Conservation (phyloP, 345 rosid species). For the Boechera divaricarpa region DNA sequence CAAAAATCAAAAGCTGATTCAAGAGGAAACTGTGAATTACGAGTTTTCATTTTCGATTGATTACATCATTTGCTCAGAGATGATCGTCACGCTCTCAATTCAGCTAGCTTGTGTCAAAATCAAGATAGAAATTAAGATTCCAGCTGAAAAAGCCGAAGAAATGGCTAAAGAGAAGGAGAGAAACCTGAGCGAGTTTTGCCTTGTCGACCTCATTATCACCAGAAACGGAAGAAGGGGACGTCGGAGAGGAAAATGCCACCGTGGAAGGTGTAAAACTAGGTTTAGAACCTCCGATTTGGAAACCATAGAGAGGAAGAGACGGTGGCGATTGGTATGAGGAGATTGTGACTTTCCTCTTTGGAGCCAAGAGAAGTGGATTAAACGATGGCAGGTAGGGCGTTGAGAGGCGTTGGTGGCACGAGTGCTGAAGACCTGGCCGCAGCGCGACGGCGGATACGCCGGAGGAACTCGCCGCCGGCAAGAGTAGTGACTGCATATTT, state of each 20-base stretch:
- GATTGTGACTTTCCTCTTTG: slow-evolving; percentile 27
- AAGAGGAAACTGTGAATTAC: slow-evolving; percentile 4
- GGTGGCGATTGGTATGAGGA: slow-evolving; percentile 32
- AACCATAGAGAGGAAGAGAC: slow-evolving; percentile 26
- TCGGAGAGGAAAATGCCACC: slow-evolving; percentile 45
- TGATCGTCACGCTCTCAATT: background rate
- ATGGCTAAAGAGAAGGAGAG: slow-evolving; percentile 3
- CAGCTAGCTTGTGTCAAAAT: background rate
- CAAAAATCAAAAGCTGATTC: slow-evolving; percentile 8
- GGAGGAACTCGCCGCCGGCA: slow-evolving; percentile 53
- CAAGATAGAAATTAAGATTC: background rate
- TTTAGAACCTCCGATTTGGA: slow-evolving; percentile 45
- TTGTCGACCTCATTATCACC: slow-evolving; percentile 57
- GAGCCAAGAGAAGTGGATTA: slow-evolving; percentile 31
- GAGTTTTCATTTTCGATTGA: background rate
- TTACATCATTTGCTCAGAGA: slow-evolving; percentile 2
- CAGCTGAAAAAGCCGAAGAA: slow-evolving; percentile 16
- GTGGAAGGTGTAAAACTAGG: slow-evolving; percentile 33
- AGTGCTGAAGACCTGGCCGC: slow-evolving; percentile 25
- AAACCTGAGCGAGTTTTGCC: slow-evolving; percentile 81
- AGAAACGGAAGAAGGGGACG: slow-evolving; percentile 51
- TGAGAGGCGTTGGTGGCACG: slow-evolving; percentile 30
- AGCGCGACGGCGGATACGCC: slow-evolving; percentile 44
- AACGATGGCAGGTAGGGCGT: slow-evolving; percentile 20
- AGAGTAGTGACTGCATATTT: slow-evolving; percentile 66